Evolutionary conservation across 352 stramenopile species (phyloP).

Genomic region (Globisporangium cystogenes): DNA sequence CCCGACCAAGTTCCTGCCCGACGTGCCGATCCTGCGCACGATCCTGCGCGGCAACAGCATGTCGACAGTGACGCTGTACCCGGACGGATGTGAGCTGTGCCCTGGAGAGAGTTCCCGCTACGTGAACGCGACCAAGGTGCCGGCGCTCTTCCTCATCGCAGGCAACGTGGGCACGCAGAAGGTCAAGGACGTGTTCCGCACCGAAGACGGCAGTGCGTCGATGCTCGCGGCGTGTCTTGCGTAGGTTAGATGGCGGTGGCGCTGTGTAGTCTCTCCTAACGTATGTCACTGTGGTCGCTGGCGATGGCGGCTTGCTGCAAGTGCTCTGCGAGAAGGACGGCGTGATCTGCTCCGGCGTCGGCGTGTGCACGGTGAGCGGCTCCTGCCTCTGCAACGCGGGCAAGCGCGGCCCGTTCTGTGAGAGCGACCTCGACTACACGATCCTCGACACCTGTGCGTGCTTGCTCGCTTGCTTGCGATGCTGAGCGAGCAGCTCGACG

Average conservation of each 20-base stretch:
- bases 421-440: constrained; percentile 38
- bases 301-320: constrained; percentile 9
- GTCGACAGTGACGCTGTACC: constrained; percentile 54
- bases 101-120: constrained; percentile 32
- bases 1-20: constrained; percentile 21
- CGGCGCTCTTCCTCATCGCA: constrained; percentile 55
- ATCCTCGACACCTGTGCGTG: constrained; percentile 37
- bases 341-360: constrained; percentile 56
- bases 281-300: not conserved
- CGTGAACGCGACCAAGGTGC: constrained; percentile 46
- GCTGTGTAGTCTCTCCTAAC: not conserved
- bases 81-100: constrained; percentile 68
- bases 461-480: not conserved
- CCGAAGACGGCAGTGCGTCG: constrained; percentile 56
- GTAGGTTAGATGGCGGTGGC: too few species aligned
- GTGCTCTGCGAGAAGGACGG: constrained; percentile 74
- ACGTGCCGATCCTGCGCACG: constrained; percentile 26
- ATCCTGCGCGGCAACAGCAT: constrained; percentile 40
- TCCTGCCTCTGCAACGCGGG: constrained; percentile 55
- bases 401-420: constrained; percentile 55
- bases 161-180: constrained; percentile 70
- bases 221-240: not conserved
- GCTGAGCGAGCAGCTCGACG: not conserved
- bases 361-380: constrained; percentile 60
- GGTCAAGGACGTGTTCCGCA: constrained; percentile 68